Percentiles rank a stretch among this genome's conserved stretches.
Evolutionary conservation across 2,329 filamentous ascomycete species (phyloP).

Genomic region (Phialophora macrospora): DNA sequence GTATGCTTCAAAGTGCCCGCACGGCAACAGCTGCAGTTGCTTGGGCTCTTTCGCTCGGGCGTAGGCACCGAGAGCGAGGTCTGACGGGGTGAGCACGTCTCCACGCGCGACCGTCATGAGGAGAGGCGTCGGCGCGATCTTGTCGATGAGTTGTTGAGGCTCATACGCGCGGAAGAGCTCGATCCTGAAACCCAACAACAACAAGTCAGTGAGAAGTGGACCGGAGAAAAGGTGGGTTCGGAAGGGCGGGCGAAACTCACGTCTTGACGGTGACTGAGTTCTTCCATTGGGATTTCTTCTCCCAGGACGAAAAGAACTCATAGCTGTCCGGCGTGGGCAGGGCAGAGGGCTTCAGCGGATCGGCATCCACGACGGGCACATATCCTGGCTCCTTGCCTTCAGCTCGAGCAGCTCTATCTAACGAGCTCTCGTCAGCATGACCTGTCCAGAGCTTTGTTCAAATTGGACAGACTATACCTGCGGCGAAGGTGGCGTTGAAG

Average conservation of each 20-base stretch:
- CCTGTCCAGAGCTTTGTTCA: background rate
- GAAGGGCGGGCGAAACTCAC: constrained; percentile 22
- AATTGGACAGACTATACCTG: constrained; percentile 37
- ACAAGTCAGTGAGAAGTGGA: constrained; percentile 22
- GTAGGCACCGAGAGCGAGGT: constrained; percentile 47
- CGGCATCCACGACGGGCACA: constrained; percentile 44
- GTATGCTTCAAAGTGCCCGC: constrained; percentile 51
- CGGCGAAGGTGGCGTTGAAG: constrained; percentile 40
- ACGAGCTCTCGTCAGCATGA: constrained; percentile 9
- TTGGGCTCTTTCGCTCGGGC: constrained; percentile 49
- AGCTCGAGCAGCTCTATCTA: constrained; percentile 42
- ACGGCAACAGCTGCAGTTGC: constrained; percentile 45
- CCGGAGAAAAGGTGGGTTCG: background rate
- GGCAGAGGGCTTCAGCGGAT: constrained; percentile 43
- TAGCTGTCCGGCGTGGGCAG: constrained; percentile 46
- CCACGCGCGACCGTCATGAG: constrained; percentile 46
- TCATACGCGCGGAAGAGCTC: constrained; percentile 37
- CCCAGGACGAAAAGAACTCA: constrained; percentile 45
- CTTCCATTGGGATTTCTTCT: constrained; percentile 45
- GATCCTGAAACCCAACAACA: constrained; percentile 18
- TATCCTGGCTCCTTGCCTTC: constrained; percentile 42
- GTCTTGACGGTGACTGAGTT: constrained; percentile 48
- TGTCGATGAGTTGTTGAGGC: constrained; percentile 43
- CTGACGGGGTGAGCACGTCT: constrained; percentile 45
- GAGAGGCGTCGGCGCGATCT: constrained; percentile 48